These are phyloP conservation scores for Simmondsia chinensis DNA, from an alignment of 148 eudicot genomes.

Conservation along the genomic window DNA sequence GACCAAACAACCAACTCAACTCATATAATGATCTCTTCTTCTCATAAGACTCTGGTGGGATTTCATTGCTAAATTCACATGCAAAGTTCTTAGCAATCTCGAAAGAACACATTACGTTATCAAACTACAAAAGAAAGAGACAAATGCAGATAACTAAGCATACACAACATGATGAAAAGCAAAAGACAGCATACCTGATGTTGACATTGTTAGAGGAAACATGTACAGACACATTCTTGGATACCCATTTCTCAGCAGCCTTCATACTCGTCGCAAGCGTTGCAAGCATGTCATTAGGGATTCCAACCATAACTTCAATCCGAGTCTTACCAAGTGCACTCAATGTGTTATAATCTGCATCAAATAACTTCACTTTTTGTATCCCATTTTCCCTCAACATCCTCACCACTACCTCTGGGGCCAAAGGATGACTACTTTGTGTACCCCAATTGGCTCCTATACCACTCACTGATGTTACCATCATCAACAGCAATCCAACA, in stretches of 20 bases:
- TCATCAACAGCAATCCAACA: conserved; percentile 11
- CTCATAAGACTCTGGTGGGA: too few species aligned
- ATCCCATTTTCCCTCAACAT: conserved; percentile 72
- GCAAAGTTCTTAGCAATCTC: background rate
- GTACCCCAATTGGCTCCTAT: conserved; percentile 86
- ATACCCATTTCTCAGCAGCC: conserved; percentile 90
- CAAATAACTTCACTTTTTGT: conserved; percentile 85
- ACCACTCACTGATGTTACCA: conserved; percentile 28
- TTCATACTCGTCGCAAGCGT: conserved; percentile 58
- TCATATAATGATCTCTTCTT: too few species aligned
- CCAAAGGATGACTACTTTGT: conserved; percentile 58
- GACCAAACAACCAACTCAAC: too few species aligned
- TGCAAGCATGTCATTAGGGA: conserved; percentile 82
- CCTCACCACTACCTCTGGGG: conserved; percentile 60
- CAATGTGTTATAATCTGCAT: conserved; percentile 65
- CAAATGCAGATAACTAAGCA: background rate
- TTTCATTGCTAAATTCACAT: background rate
- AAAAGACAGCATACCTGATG: conserved; percentile 46
- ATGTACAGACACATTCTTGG: conserved; percentile 72
- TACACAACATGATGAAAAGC: background rate
- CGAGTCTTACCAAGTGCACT: conserved; percentile 60
- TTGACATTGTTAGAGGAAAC: conserved; percentile 39
- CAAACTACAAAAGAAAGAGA: background rate
- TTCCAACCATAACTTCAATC: conserved; percentile 95
- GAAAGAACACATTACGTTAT: background rate